phyloP scores from a whole-genome alignment of 83 land plant species.

The Isoetes engelmannii region DNA sequence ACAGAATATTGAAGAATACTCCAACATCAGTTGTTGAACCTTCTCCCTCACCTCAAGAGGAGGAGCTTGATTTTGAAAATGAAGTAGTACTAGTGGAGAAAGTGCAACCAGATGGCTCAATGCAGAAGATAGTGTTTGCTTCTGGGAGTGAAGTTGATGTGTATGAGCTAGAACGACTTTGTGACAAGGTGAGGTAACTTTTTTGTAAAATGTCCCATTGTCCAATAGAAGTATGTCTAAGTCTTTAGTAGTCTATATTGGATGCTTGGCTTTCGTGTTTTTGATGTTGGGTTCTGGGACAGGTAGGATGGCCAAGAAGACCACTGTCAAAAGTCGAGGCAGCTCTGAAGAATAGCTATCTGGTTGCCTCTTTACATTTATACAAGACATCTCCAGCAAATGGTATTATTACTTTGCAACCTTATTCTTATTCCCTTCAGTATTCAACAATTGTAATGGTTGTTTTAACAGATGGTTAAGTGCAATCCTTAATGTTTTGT shows the following conservation, averaged over 20 bases:
- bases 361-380: constrained; percentile 82
- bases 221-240: no score
- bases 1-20: not conserved
- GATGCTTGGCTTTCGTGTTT: not conserved
- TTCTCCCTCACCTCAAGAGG: constrained; percentile 6
- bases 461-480: no score
- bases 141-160: constrained; percentile 34
- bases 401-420: constrained; percentile 29
- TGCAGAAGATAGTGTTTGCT: constrained; percentile 33
- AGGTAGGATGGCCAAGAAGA: constrained; percentile 98
- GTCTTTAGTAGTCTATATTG: no score
- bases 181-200: constrained; percentile 25
- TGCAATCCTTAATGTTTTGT: no score
- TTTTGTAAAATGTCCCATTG: no score
- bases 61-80: constrained; percentile 11
- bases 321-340: constrained; percentile 73
- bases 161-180: constrained; percentile 32
- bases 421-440: not conserved
- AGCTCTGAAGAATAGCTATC: constrained; percentile 81
- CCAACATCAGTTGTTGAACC: constrained; percentile 3
- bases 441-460: no score
- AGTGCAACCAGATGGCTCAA: constrained; percentile 23
- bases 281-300: constrained; percentile 14
- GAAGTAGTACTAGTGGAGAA: constrained; percentile 34
- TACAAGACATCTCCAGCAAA: constrained; percentile 34